Evolutionary conservation across 192 early-diverging fungal genomes (phyloP), one percentile per base, ranked within the genome.

Genomic region (Neocallimastix lanati): DNA sequence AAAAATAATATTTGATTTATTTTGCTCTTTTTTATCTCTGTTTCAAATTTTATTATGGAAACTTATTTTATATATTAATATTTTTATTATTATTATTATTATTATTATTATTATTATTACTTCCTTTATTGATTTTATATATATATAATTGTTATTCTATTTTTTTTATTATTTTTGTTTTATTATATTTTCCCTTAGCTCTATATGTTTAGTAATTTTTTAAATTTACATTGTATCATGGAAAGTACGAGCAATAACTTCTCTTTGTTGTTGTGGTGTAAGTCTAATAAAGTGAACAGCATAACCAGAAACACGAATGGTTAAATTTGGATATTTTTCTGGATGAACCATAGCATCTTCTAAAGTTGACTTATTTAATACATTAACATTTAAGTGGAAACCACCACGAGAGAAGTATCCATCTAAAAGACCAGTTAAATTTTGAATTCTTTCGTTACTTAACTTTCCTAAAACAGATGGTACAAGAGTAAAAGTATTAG

Each of bases 261-360:
- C 81, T 29, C 79, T 36, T 37, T 81, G 81, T 81, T 81, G 81
- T 29, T 80, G 81, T 18, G 80, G 79, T 1, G 81, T 81, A 28
- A 81, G 40, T 29, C 80, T 29, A 36, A 40, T 76, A 25, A 81
- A 81, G 29, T 81, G 77, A 18, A 81, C 81, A 25, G 81, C 81
- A 76, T 81, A 81, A 28, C 81, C 81, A 50, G 80, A 81, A 29
- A 81, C 81, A 28, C 81, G 80, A 40, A 81, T 81, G 1, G 81
- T 81, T 36, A 81, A 78, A 50, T 81, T 81, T 35, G 81, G 81
- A 82, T 81, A 81, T 5, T 81, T 81, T 81, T 81, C 81, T 29
- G 81, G 81, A 77, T 81, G 81, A 28, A 36, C 82, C 81, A 81
- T 81, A 29, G 81, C 81, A 29, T 81, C 81, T 30, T 78, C 81